These are phyloP conservation scores for Phlebiopsis flavidoalba DNA, from an alignment of 768 basidiomycete genomes.

Conservation along the genomic window DNA sequence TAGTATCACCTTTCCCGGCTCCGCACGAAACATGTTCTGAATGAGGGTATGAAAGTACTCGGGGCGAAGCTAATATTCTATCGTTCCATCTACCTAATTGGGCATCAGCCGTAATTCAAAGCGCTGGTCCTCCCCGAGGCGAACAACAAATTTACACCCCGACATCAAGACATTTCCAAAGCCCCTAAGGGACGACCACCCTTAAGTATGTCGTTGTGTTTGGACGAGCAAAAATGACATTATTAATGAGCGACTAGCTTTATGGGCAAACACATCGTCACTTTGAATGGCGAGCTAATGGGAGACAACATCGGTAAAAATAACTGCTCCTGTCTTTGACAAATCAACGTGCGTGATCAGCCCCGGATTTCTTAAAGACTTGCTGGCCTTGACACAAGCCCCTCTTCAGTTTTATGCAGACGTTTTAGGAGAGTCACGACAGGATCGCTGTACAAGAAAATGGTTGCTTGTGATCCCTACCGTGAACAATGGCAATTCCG, in stretches of 20 bases:
- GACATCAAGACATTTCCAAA: neutral
- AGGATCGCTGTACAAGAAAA: conserved; percentile 5
- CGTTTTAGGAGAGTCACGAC: conserved; percentile 13
- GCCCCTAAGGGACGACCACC: conserved; percentile 1
- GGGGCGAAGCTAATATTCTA: neutral
- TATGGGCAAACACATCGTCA: conserved; percentile 8
- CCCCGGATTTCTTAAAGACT: too few species aligned
- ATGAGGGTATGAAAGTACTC: neutral
- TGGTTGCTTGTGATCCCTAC: conserved; percentile 6
- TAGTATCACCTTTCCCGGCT: neutral
- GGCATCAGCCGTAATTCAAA: neutral
- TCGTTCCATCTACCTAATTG: conserved; percentile 1
- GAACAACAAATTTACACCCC: conserved; percentile 5
- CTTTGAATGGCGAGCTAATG: conserved; percentile 7
- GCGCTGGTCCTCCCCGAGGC: conserved; percentile 8
- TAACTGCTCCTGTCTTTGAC: conserved; percentile 13
- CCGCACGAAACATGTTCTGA: neutral
- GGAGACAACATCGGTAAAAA: conserved; percentile 13
- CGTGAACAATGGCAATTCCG: conserved; percentile 9
- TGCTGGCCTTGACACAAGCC: neutral
- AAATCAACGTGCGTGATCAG: neutral
- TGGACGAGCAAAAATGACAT: neutral
- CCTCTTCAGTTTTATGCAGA: conserved; percentile 2
- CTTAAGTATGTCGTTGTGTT: neutral
- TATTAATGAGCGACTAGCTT: neutral